Base-by-base conservation (phyloP, 2,329 filamentous ascomycete genomes). In the Trichoderma hamatum region DNA sequence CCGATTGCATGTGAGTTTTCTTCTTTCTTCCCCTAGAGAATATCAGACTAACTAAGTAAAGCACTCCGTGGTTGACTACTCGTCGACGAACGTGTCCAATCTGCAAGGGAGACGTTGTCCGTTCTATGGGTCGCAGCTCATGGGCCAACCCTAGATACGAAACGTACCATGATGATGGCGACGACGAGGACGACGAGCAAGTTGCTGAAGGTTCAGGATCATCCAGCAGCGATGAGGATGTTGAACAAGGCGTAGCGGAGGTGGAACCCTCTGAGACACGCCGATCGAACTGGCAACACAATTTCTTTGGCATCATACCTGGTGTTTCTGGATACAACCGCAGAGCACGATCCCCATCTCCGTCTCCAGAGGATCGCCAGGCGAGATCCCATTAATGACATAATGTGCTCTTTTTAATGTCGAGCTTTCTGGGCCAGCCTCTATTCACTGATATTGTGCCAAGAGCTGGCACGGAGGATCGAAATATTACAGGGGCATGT, bases 1-100 rank as follows among this genome's bases (percentile, higher is more conserved):
- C 86, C 32, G 94, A 97, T 78, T 99, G 96, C 94, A 98, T 99
- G 94, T 97, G 82, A 90, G 94, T 91, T 64, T 68, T 30, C 3
- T n/a, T 13, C 43, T 51, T 16, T 13, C 19, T 30, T 66, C 2
- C 30, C 36, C 11, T 58, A 39, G 19, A 72, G 77, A 75, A 74
- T 75, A 71, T 26, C 14, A 55, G 60, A 34, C 51, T 69, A 14
- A 69, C 67, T 6, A 36, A 9, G 14, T 24, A 28, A 72, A 97
- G 94, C 77, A 98, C 96, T 5, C 96, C 96, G 2, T 99, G 96
- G 96, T 84, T 99, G 64, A 97, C 95, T 0, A 98, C 94, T 19
- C 90, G 95, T 60, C 91, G 96, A 72, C 90, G 96, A 72, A 99
- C 96, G n/a, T 99, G 96, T 75, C 96, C 96, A 0, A 98, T 99